Conservation (phyloP, 2,329 filamentous ascomycete genomes). For the Ascochyta koolunga region DNA sequence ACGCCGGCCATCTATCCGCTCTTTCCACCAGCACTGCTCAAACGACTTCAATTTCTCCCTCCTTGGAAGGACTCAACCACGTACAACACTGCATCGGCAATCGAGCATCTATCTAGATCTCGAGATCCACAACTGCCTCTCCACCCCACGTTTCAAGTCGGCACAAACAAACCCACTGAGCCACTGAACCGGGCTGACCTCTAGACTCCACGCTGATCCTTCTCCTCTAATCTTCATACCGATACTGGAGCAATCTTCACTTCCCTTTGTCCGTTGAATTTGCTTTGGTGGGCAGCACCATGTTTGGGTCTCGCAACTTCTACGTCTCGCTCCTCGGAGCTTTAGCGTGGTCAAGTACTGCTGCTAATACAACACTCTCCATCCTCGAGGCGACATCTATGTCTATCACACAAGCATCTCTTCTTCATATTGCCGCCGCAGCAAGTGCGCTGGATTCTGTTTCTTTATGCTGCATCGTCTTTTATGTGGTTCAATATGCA, state of each 20-base stretch:
- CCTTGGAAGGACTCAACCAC: constrained; percentile 8
- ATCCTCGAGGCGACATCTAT: constrained; percentile 47
- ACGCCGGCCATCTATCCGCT: constrained; percentile 29
- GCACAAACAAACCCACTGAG: constrained; percentile 4
- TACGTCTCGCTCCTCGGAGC: constrained; percentile 42
- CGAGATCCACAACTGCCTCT: neutral
- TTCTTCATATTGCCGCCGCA: constrained; percentile 36
- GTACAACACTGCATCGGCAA: constrained; percentile 11
- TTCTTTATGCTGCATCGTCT: constrained; percentile 35
- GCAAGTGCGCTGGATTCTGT: constrained; percentile 42
- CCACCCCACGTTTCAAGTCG: neutral
- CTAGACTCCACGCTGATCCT: neutral
- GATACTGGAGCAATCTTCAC: neutral
- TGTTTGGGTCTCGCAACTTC: constrained; percentile 36
- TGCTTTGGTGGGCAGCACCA: constrained; percentile 21
- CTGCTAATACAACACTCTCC: constrained; percentile 43
- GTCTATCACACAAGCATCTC: constrained; percentile 28
- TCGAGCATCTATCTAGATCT: neutral
- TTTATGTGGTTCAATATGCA: constrained; percentile 39
- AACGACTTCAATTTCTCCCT: constrained; percentile 11
- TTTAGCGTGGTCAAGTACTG: constrained; percentile 43
- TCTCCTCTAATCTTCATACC: neutral
- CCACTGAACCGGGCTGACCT: neutral
- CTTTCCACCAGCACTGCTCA: constrained; percentile 21
- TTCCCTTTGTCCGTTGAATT: constrained; percentile 9